Percentiles rank a stretch among this genome's conserved stretches.
phyloP scores from a whole-genome alignment of 768 basidiomycete species.

The Pleurotus sapidus region DNA sequence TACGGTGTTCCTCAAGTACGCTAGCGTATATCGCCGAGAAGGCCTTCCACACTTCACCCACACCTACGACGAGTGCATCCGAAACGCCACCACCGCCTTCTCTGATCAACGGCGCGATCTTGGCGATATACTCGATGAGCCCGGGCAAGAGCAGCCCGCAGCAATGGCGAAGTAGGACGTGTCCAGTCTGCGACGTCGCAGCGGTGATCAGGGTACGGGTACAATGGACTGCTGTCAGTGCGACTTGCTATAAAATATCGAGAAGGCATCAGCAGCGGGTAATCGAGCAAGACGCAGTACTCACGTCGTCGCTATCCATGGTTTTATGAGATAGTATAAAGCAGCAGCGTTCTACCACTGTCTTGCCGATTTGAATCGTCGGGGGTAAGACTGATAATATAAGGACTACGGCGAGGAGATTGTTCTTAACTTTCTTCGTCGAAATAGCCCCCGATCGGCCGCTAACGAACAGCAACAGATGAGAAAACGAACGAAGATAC shows the following conservation, averaged over 20 bases:
- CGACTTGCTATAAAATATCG: constrained; percentile 23
- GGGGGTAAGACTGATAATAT: constrained; percentile 78
- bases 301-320: constrained; percentile 65
- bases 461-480: constrained; percentile 34
- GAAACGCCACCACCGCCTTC: constrained; percentile 27
- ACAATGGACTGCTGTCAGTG: constrained; percentile 88
- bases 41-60: constrained; percentile 82
- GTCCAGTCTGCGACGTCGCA: constrained; percentile 51
- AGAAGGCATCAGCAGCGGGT: neutral
- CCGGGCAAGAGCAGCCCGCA: constrained; percentile 72
- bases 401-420: constrained; percentile 82
- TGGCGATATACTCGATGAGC: constrained; percentile 77
- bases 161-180: constrained; percentile 67
- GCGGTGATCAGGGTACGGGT: constrained; percentile 80
- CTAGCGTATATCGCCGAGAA: constrained; percentile 62
- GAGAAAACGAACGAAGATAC: neutral
- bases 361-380: constrained; percentile 62
- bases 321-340: constrained; percentile 83
- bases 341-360: constrained; percentile 80
- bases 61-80: constrained; percentile 56
- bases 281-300: constrained; percentile 9
- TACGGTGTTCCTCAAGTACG: constrained; percentile 40
- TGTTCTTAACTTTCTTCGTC: constrained; percentile 84
- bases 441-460: constrained; percentile 78
- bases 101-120: constrained; percentile 57